A percentile compares a stretch with the other conserved stretches of the same genome.
These are phyloP conservation scores for Crithidia fasciculata DNA, from an alignment of 208 protist species.

Conservation along the genomic window DNA sequence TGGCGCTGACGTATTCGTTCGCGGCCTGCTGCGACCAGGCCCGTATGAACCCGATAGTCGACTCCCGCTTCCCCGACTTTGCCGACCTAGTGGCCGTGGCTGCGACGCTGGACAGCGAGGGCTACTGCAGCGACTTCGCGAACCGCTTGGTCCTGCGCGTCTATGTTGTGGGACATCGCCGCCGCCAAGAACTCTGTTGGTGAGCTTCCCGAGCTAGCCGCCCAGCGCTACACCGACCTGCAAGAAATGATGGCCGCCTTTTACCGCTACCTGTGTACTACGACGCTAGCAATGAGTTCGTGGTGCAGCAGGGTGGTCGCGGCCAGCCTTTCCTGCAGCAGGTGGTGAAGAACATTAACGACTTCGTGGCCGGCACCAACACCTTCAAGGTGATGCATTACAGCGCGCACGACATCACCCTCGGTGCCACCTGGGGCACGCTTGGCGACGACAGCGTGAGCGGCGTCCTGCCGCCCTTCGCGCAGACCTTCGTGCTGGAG, in stretches of 20 bases:
- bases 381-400: conserved; percentile 59
- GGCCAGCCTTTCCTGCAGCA: conserved; percentile 44
- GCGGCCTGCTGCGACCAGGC: conserved; percentile 5
- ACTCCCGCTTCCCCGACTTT: conserved; percentile 26
- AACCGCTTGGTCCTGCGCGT: conserved; percentile 32
- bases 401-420: conserved; percentile 47
- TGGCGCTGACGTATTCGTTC: conserved; percentile 21
- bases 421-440: conserved; percentile 34
- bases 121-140: conserved; percentile 34
- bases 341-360: conserved; percentile 44
- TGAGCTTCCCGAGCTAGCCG: conserved; percentile 7
- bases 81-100: conserved; percentile 32
- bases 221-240: conserved; percentile 32
- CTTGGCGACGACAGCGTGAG: conserved; percentile 32
- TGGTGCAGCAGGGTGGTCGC: conserved; percentile 40
- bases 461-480: conserved; percentile 47
- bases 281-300: conserved; percentile 31
- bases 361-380: conserved; percentile 25
- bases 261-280: conserved; percentile 25
- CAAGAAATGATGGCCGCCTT: conserved; percentile 21
- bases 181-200: conserved; percentile 26
- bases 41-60: conserved; percentile 23
- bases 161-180: conserved; percentile 48
- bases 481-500: conserved; percentile 50
- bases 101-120: conserved; percentile 31